Base-by-base conservation (phyloP, 2,329 filamentous ascomycete species). In the Trichoderma sp. region DNA sequence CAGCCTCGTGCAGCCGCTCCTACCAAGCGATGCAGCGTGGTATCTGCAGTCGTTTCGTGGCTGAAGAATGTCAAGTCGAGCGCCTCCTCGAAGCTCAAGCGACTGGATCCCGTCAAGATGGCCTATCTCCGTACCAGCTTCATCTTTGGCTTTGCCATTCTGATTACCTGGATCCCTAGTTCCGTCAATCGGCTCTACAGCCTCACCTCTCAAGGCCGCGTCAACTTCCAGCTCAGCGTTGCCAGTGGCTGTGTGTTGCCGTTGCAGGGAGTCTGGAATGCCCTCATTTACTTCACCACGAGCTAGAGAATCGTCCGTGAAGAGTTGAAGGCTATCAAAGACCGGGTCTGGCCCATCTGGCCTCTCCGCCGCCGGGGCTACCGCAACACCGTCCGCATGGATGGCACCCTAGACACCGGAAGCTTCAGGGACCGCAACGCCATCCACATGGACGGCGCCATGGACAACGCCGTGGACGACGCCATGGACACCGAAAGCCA, bases 221-320 rank as follows among this genome's bases (percentile, higher is more conserved):
- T 83, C 65, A 84, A 80, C 70, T 93, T 88, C 72, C 82, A 80
- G 2, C 82, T 93, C 48, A 90, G 90, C 72, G 82, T 91, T 44
- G 84, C 86, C 0, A 88, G 89, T 26, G 88, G 88, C 2, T 81
- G 90, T 14, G 90, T 93, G 0, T 79, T 94, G 3, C 90, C 91
- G 0, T 80, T 92, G 0, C 91, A 94, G 74, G 91, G 91, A 0
- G 85, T 92, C 56, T 93, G 90, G 90, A 94, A 94, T 72, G 84
- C 88, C 41, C 77, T 91, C 56, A 91, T 94, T 58, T 94, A 92
- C 75, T 84, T 90, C 67, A 85, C 83, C 3, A 90, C 89, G 1
- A 90, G 81, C 69, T 85, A 81, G 83, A 70, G 68, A 15, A 71
- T 67, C 0, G 68, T 78, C 10, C 47, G 69, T 48, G 74, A 72